Conservation (phyloP, 2,329 filamentous ascomycete species). For the Truncatella angustata region DNA sequence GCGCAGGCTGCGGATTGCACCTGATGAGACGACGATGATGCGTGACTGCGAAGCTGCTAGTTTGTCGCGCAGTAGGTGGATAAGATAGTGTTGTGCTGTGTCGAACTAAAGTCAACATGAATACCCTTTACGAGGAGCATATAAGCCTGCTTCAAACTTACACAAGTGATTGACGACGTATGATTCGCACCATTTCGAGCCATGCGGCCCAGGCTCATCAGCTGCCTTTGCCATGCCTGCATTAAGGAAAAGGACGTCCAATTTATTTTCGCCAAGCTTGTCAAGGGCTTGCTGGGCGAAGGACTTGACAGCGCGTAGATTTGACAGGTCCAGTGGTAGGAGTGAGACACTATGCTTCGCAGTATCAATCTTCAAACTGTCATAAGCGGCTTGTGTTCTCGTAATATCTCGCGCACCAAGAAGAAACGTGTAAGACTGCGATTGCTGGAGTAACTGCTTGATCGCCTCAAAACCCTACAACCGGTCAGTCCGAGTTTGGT, state of each 20-base stretch:
- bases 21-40: conserved; percentile 51
- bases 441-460: conserved; percentile 45
- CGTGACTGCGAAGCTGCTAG: conserved; percentile 44
- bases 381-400: conserved; percentile 38
- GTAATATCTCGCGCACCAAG: conserved; percentile 47
- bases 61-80: conserved; percentile 47
- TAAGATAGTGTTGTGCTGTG: conserved; percentile 52
- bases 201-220: conserved; percentile 33
- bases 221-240: conserved; percentile 41
- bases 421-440: conserved; percentile 46
- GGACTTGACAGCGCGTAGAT: conserved; percentile 40
- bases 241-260: conserved; percentile 51
- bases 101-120: not conserved
- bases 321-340: conserved; percentile 46
- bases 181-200: conserved; percentile 48
- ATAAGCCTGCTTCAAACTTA: conserved; percentile 40
- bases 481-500: not conserved
- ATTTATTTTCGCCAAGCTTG: conserved; percentile 30
- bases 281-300: conserved; percentile 44
- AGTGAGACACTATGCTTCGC: conserved; percentile 39
- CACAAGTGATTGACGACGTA: conserved; percentile 53
- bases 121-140: not conserved
- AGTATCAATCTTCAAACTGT: conserved; percentile 39
- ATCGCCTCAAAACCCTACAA: conserved; percentile 52
- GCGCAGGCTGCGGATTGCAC: conserved; percentile 39